Evolutionary conservation across 2,329 filamentous ascomycete genomes (phyloP), one percentile per base, ranked within the genome.

Genomic region (Neobulgaria alba): DNA sequence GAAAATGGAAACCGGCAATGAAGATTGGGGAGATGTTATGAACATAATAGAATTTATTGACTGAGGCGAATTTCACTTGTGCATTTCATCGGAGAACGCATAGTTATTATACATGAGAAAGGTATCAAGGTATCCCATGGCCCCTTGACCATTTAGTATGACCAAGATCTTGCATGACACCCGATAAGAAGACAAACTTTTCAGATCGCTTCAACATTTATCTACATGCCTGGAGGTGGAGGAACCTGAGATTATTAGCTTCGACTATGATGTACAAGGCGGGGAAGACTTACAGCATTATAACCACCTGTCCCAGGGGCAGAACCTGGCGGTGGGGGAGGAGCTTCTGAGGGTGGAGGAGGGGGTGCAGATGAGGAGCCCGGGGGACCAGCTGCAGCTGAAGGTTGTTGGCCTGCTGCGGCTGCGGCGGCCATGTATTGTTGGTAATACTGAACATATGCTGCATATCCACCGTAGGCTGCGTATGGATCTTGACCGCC

Each of bases 381-480:
- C 12, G 23, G 23, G 7, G 23, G 23, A 7, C 23, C 23, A 26
- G 23, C 23, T 46, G 69, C 62, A 47, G 69, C 58, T 40, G 68
- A 66, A 33, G 45, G 32, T 37, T 46, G 47, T 39, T 71, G 65
- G 45, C 69, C 63, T 34, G 63, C 58, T 38, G 63, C 67, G 34
- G 69, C 68, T 53, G 75, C 73, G 10, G 67, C 68, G 14, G 73
- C 73, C 51, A 76, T 76, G 53, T 83, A 83, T 54, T 85, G 79
- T 57, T 85, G 79, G 53, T 87, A 87, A 63, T 84, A 81, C 53
- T 84, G 80, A 49, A 74, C 67, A 52, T 81, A 81, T 32, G 82
- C 84, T 53, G 81, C 75, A 63, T 92, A 95, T 40, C 90, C 90
- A 47, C 90, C 90, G 54, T 92, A 95, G 7, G 85, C 79, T 31